Base-by-base conservation (phyloP, 2,329 filamentous ascomycete genomes). In the Neopestalotiopsis clavispora region DNA sequence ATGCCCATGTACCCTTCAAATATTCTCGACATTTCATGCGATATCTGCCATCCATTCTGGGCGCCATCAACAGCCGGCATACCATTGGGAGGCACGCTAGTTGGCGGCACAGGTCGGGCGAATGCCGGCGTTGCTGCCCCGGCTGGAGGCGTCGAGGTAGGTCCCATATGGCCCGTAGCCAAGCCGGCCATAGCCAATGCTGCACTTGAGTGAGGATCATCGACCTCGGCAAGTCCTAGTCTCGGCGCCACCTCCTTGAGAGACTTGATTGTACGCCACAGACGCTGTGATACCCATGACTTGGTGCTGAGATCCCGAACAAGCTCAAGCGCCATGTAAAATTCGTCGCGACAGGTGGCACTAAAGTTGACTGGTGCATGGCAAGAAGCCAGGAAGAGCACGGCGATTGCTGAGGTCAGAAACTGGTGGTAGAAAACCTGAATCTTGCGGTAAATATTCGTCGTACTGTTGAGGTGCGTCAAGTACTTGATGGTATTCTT, bases 401-500 rank as follows among this genome's bases (percentile, higher is more conserved):
- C 92, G 0, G 92, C 91, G 23, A 95, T 88, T 1, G 91, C 90
- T 0, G 91, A 92, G 1, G 91, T 90, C 23, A 95, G 84, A 74
- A 95, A 95, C 74, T 94, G 92, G 78, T 95, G 92, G 81, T 94
- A 94, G 77, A 94, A 92, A 6, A 91, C 89, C 79, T 94, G 92
- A 65, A 92, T 88, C 42, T 85, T 87, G 45, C 89, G 86, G 78
- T 95, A 94, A 2, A 94, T 85, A 69, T 92, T 90, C 0, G 90
- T 90, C 1, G 90, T 92, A 75, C 87, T 90, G 79, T 94, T 93
- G 68, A 94, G 84, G 68, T 91, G 87, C 4, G 88, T 88, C 10
- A 95, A 84, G 69, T 92, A 91, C 5, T 88, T 87, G 69, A 95
- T 92, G 1, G 92, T 94, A 73, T 94, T 92, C 75, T 93, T 93